Percentiles rank a stretch among this genome's conserved stretches.
These are phyloP conservation scores for Nakazawaea ambrosiae DNA, from an alignment of 805 yeast genomes.

Conservation along the genomic window DNA sequence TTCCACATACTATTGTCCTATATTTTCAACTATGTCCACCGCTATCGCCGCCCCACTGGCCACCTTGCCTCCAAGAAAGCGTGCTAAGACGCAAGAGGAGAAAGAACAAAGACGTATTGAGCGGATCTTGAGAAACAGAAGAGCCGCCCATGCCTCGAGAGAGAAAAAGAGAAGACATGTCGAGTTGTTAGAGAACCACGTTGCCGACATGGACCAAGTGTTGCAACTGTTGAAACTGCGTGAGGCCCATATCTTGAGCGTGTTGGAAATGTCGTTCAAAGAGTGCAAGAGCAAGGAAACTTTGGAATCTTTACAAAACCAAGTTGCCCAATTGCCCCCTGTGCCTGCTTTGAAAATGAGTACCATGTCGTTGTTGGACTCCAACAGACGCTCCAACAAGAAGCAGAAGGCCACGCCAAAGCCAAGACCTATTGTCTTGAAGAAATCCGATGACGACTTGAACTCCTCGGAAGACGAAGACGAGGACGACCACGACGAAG, in stretches of 20 bases:
- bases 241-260: slow-evolving; percentile 14
- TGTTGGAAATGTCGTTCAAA: slow-evolving; percentile 14
- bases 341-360: slow-evolving; percentile 14
- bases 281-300: slow-evolving; percentile 7
- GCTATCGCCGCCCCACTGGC: neutral
- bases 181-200: slow-evolving; percentile 69
- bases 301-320: slow-evolving; percentile 12
- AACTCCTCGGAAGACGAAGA: slow-evolving; percentile 13
- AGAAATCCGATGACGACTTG: slow-evolving; percentile 16
- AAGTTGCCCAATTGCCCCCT: slow-evolving; percentile 4
- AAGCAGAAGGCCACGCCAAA: slow-evolving; percentile 4
- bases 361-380: slow-evolving; percentile 15
- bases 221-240: slow-evolving; percentile 12
- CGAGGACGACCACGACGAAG: slow-evolving; percentile 11
- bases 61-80: slow-evolving; percentile 85
- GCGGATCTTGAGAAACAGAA: slow-evolving; percentile 85
- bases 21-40: neutral
- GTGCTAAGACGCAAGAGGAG: slow-evolving; percentile 95
- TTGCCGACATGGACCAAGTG: slow-evolving; percentile 30
- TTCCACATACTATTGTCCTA: too few species aligned
- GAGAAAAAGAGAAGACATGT: slow-evolving; percentile 93
- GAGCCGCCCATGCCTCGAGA: slow-evolving; percentile 96
- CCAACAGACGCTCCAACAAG: slow-evolving; percentile 12
- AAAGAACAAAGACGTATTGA: slow-evolving; percentile 95
- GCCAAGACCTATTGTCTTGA: slow-evolving; percentile 9